These are phyloP conservation scores for Cucurbita moschata DNA, from an alignment of 306 rosid genomes.

Conservation along the genomic window DNA sequence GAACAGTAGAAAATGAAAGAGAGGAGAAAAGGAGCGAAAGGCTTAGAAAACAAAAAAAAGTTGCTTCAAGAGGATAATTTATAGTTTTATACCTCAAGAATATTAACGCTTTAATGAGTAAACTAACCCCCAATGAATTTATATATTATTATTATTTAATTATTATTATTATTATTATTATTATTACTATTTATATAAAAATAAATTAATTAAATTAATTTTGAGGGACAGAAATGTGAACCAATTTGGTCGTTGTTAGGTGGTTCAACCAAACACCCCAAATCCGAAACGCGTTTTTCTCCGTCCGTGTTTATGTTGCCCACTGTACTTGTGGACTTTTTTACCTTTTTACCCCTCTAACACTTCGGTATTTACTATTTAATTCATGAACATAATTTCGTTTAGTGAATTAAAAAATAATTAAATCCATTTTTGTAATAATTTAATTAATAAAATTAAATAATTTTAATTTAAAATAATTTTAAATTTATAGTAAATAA, in stretches of 20 bases:
- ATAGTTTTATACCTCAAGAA: slow-evolving; percentile 60
- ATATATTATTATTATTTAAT: too few species aligned
- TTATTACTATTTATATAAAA: neutral
- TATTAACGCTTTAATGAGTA: slow-evolving; percentile 28
- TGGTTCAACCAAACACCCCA: slow-evolving; percentile 85
- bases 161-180: neutral
- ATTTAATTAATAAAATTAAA: too few species aligned
- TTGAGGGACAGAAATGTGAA: slow-evolving; percentile 10
- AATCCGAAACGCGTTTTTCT: slow-evolving; percentile 74
- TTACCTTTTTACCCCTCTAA: neutral
- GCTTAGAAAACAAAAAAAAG: slow-evolving; percentile 81
- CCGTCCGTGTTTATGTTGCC: slow-evolving; percentile 17
- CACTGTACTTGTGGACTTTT: neutral
- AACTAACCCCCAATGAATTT: slow-evolving; percentile 2
- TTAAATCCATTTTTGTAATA: too few species aligned
- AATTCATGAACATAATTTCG: too few species aligned
- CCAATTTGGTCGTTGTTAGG: slow-evolving; percentile 74
- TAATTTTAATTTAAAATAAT: too few species aligned
- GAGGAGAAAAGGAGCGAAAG: slow-evolving; percentile 26
- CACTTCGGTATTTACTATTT: neutral
- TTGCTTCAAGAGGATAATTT: slow-evolving; percentile 35
- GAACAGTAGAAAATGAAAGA: slow-evolving; percentile 31
- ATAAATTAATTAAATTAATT: neutral
- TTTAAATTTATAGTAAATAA: too few species aligned
- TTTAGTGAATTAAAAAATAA: too few species aligned